Conservation (phyloP, 2,329 filamentous ascomycete genomes). For the Fusarium tupiense region DNA sequence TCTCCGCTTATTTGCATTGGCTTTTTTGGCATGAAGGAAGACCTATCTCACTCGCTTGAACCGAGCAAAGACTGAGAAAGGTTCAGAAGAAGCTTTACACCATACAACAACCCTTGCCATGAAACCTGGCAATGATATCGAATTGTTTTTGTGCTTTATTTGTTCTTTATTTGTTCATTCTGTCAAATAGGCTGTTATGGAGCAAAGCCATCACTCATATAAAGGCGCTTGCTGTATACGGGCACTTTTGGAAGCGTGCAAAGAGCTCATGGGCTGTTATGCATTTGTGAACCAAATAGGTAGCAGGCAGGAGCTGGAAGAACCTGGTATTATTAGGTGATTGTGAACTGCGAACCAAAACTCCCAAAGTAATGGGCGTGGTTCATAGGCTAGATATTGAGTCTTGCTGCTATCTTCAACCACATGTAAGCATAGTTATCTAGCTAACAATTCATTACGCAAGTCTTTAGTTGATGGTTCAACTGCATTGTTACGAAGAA, state of each 20-base stretch:
- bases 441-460: not conserved
- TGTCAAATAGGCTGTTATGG: not conserved
- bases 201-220: not conserved
- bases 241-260: not conserved
- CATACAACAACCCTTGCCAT: not conserved
- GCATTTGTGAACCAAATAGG: not conserved
- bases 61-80: not conserved
- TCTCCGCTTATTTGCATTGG: constrained; percentile 48
- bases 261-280: not conserved
- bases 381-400: not conserved
- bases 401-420: not conserved
- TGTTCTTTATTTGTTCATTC: not conserved
- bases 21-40: not conserved
- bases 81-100: not conserved
- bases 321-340: not conserved
- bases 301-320: not conserved
- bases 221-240: not conserved
- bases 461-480: not conserved
- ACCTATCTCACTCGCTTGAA: not conserved
- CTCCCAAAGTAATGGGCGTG: not conserved
- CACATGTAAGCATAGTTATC: not conserved
- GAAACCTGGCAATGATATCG: not conserved
- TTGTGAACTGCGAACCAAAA: not conserved
- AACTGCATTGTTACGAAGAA: not conserved
- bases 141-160: not conserved